Evolutionary conservation across 257 asterid species (phyloP).

Genomic region (Leptodermis oblonga): DNA sequence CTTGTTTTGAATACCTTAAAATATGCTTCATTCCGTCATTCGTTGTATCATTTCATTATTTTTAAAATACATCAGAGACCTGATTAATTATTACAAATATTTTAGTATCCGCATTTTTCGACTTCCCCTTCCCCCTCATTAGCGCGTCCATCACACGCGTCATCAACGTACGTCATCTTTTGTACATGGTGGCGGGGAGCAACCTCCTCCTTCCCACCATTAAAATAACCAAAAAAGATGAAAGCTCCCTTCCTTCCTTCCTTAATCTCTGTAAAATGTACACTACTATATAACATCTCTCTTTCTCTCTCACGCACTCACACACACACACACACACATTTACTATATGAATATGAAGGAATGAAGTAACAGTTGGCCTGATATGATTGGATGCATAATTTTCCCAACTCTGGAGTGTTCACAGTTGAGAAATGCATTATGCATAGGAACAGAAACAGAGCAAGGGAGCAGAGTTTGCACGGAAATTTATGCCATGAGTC

Average conservation of each 20-base stretch:
- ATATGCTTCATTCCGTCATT: no score
- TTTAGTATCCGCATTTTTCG: background rate
- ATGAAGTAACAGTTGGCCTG: background rate
- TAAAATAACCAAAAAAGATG: slow-evolving; percentile 20
- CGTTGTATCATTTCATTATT: no score
- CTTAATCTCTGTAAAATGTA: background rate
- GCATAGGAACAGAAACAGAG: background rate
- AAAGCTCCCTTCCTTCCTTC: slow-evolving; percentile 8
- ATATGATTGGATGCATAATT: slow-evolving; percentile 11
- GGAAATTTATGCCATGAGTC: slow-evolving; percentile 13
- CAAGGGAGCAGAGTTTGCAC: background rate
- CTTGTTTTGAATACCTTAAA: no score
- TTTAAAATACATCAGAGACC: no score
- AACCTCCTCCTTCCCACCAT: slow-evolving; percentile 23
- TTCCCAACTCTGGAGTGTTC: background rate
- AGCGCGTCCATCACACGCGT: background rate
- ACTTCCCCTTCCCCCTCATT: background rate
- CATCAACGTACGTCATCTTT: slow-evolving; percentile 23
- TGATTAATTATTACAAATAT: no score
- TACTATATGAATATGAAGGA: background rate
- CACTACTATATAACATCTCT: background rate
- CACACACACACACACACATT: background rate
- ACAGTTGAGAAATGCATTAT: background rate
- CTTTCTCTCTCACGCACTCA: slow-evolving; percentile 9
- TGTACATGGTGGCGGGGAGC: slow-evolving; percentile 41